Evolutionary conservation across 1,139 yeast species (phyloP).

Genomic region (Saccharomyces hybrid): DNA sequence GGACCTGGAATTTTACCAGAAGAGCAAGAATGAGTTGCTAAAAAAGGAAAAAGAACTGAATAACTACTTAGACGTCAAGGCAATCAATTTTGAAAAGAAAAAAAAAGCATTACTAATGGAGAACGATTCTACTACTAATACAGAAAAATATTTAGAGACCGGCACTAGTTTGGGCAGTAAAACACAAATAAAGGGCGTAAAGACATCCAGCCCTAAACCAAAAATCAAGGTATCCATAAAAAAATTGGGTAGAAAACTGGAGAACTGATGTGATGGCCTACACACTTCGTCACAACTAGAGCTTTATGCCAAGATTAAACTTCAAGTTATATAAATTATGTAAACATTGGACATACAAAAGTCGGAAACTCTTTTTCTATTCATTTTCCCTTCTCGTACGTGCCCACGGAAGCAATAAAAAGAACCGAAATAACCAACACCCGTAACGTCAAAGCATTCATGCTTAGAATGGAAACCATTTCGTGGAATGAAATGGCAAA

Average conservation of each 20-base stretch:
- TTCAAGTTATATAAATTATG: neutral
- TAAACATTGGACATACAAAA: neutral
- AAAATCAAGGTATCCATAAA: neutral
- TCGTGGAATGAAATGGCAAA: neutral
- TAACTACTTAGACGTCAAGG: constrained; percentile 10
- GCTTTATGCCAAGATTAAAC: neutral
- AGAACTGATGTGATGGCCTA: neutral
- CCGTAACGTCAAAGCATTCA: neutral
- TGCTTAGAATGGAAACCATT: neutral
- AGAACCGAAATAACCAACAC: neutral
- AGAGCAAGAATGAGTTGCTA: constrained; percentile 15
- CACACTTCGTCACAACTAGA: neutral
- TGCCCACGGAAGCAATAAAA: neutral
- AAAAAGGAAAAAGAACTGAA: constrained; percentile 12
- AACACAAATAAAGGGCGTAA: neutral
- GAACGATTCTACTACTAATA: neutral
- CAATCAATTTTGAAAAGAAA: constrained; percentile 13
- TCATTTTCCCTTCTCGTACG: neutral
- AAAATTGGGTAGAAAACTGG: neutral
- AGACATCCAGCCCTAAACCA: neutral
- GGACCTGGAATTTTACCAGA: constrained; percentile 15
- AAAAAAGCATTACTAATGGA: constrained; percentile 1
- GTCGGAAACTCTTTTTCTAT: neutral
- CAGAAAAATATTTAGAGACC: neutral
- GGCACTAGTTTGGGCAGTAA: neutral